Evolutionary conservation across 768 basidiomycete species (phyloP).

Genomic region (Ephemerocybe angulata): DNA sequence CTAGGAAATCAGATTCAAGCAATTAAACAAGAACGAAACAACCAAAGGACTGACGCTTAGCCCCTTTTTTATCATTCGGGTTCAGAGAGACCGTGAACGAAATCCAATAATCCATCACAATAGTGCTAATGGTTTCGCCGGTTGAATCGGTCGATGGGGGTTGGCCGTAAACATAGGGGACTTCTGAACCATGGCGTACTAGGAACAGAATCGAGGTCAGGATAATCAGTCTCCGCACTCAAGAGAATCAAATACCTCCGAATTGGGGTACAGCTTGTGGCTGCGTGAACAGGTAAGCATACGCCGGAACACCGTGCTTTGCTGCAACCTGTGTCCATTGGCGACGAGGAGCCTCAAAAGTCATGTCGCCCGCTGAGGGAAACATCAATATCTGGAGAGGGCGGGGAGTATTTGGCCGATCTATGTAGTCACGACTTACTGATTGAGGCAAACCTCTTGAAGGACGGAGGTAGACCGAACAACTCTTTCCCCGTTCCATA

Average conservation of each 20-base stretch:
- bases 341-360: slow-evolving; percentile 36
- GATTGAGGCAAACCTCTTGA: slow-evolving; percentile 29
- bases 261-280: slow-evolving; percentile 25
- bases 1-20: neutral
- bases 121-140: slow-evolving; percentile 21
- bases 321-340: slow-evolving; percentile 37
- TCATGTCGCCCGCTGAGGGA: slow-evolving; percentile 32
- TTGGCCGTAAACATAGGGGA: slow-evolving; percentile 33
- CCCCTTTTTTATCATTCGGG: slow-evolving; percentile 35
- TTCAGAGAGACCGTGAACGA: slow-evolving; percentile 35
- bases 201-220: neutral
- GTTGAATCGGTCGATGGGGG: slow-evolving; percentile 22
- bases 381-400: neutral
- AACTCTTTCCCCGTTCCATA: slow-evolving; percentile 44
- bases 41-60: slow-evolving; percentile 21
- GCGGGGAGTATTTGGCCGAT: neutral
- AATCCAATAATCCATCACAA: slow-evolving; percentile 42
- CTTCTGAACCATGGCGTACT: slow-evolving; percentile 32
- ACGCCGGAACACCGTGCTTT: slow-evolving; percentile 32
- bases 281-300: slow-evolving; percentile 41
- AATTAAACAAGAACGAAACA: neutral
- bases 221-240: neutral
- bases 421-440: slow-evolving; percentile 16
- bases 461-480: slow-evolving; percentile 34
- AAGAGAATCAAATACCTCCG: slow-evolving; percentile 23